Percentiles rank a stretch among this genome's conserved stretches.
phyloP scores from a whole-genome alignment of 176 grass and related monocot genomes.

The Thalia dealbata region DNA sequence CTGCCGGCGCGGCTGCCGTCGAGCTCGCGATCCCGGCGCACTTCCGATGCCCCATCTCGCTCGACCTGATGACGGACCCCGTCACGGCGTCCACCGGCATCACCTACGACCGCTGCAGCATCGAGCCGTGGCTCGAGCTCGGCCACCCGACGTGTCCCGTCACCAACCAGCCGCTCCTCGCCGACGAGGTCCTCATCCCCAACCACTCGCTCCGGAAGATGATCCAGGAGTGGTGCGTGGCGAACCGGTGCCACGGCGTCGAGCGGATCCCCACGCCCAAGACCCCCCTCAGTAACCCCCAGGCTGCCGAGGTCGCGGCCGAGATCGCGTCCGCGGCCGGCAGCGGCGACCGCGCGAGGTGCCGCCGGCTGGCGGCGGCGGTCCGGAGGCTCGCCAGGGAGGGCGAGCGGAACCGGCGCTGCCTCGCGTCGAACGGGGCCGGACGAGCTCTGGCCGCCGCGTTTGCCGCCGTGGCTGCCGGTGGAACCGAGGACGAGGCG shows the following conservation, averaged over 20 bases:
- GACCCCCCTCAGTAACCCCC: conserved; percentile 36
- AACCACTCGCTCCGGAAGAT: conserved; percentile 54
- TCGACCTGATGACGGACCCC: conserved; percentile 72
- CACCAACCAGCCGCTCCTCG: conserved; percentile 24
- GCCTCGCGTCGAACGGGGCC: conserved; percentile 27
- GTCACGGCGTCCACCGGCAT: conserved; percentile 67
- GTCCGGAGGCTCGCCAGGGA: conserved; percentile 48
- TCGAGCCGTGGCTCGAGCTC: conserved; percentile 62
- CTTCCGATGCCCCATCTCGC: conserved; percentile 75
- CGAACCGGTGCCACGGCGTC: conserved; percentile 38
- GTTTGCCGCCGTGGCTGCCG: conserved; percentile 26
- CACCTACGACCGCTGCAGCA: conserved; percentile 59
- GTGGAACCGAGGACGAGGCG: neutral
- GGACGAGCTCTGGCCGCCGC: conserved; percentile 16
- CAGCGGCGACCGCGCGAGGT: conserved; percentile 10
- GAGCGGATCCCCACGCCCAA: conserved; percentile 79
- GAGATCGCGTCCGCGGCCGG: conserved; percentile 12
- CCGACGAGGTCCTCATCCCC: conserved; percentile 31
- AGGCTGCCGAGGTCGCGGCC: conserved; percentile 35
- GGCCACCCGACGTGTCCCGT: conserved; percentile 55
- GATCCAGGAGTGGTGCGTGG: conserved; percentile 93
- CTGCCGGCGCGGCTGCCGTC: neutral
- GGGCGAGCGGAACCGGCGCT: conserved; percentile 56
- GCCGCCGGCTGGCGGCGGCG: conserved; percentile 22
- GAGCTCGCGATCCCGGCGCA: conserved; percentile 28